Conservation (phyloP, 495 filamentous ascomycete genomes). For the Daldinia bambusicola region DNA sequence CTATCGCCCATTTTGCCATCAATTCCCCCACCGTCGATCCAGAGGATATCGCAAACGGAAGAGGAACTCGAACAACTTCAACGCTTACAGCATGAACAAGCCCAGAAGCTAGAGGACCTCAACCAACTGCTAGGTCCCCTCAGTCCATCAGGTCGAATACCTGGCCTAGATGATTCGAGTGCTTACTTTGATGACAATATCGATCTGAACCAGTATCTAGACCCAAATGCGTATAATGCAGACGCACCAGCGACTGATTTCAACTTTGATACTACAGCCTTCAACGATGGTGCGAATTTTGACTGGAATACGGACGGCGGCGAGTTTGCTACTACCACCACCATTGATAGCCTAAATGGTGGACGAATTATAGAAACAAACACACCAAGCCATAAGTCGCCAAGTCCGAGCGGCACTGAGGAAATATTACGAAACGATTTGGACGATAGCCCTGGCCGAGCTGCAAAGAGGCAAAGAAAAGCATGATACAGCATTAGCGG, state of each 20-base stretch:
- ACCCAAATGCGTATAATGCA: constrained; percentile 67
- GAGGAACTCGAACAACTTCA: constrained; percentile 78
- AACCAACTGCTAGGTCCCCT: constrained; percentile 77
- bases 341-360: constrained; percentile 40
- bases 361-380: constrained; percentile 50
- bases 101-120: constrained; percentile 75
- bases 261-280: constrained; percentile 50
- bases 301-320: constrained; percentile 44
- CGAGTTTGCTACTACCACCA: constrained; percentile 26
- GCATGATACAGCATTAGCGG: constrained; percentile 18
- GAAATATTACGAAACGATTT: constrained; percentile 54
- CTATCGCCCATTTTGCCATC: constrained; percentile 66
- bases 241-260: constrained; percentile 50
- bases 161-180: constrained; percentile 68
- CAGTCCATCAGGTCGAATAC: constrained; percentile 81
- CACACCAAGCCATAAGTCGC: constrained; percentile 49
- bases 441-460: constrained; percentile 53
- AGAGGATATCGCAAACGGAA: constrained; percentile 70
- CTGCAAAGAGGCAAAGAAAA: constrained; percentile 54
- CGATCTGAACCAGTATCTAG: constrained; percentile 77
- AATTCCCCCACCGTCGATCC: constrained; percentile 63
- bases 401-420: constrained; percentile 59
- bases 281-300: constrained; percentile 32
- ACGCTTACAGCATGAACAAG: constrained; percentile 77
- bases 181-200: constrained; percentile 61